These are phyloP conservation scores for Ophiostoma triangulosporum DNA, from an alignment of 2,329 filamentous ascomycete species.

Conservation along the genomic window DNA sequence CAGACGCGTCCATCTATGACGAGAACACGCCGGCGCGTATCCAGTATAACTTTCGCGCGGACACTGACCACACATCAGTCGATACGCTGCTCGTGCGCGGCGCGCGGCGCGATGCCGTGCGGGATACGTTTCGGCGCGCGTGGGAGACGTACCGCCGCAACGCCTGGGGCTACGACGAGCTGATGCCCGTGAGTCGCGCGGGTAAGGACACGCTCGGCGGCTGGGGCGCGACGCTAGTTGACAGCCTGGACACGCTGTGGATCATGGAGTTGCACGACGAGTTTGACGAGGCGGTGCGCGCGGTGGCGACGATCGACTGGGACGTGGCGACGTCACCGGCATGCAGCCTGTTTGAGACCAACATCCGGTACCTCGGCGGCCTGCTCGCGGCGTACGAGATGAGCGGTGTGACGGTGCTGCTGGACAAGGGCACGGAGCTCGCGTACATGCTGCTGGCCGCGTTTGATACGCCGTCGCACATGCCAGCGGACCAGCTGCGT, in stretches of 20 bases:
- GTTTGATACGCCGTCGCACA: slow-evolving; percentile 53
- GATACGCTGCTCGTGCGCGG: slow-evolving; percentile 3
- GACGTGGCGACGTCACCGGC: slow-evolving; percentile 36
- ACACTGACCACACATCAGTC: slow-evolving; percentile 1
- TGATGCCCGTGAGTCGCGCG: slow-evolving; percentile 57
- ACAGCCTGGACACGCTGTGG: slow-evolving; percentile 72
- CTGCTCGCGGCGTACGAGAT: slow-evolving; percentile 20
- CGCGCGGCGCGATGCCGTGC: slow-evolving; percentile 9
- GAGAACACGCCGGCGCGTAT: slow-evolving; percentile 25
- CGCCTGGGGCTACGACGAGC: slow-evolving; percentile 78
- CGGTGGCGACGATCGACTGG: slow-evolving; percentile 63
- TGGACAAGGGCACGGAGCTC: slow-evolving; percentile 49
- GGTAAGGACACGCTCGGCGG: slow-evolving; percentile 73
- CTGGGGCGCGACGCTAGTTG: slow-evolving; percentile 80
- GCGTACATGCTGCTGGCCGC: slow-evolving; percentile 52
- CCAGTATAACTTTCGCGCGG: slow-evolving; percentile 23
- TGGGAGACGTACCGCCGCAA: slow-evolving; percentile 36
- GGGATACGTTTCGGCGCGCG: slow-evolving; percentile 19
- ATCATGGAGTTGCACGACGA: slow-evolving; percentile 69
- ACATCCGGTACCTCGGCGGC: slow-evolving; percentile 21
- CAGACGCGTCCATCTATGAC: not conserved
- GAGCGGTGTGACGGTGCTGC: slow-evolving; percentile 35
- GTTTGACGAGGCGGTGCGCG: slow-evolving; percentile 63
- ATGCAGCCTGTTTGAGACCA: slow-evolving; percentile 18
- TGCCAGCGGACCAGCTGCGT: slow-evolving; percentile 34